These are phyloP conservation scores for Calonectria naviculata DNA, from an alignment of 2,329 filamentous ascomycete species.

Conservation along the genomic window DNA sequence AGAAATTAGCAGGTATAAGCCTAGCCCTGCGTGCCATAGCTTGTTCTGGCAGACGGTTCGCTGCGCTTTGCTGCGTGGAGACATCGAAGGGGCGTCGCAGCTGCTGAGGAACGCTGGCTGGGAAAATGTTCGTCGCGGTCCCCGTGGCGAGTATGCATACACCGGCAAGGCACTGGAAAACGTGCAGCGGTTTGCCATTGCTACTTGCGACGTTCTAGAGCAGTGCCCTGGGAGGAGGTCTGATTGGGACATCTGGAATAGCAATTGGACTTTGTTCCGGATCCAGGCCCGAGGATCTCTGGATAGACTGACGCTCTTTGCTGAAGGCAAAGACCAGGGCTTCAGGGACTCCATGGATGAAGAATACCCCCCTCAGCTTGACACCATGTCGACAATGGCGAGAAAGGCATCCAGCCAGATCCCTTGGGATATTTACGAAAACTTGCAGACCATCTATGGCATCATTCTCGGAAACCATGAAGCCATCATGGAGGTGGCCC, in stretches of 20 bases:
- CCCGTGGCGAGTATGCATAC: constrained; percentile 75
- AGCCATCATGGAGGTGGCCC: constrained; percentile 79
- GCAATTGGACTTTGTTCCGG: constrained; percentile 87
- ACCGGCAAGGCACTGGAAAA: constrained; percentile 81
- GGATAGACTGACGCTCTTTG: constrained; percentile 79
- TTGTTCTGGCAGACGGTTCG: constrained; percentile 91
- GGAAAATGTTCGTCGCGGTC: constrained; percentile 77
- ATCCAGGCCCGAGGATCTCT: constrained; percentile 77
- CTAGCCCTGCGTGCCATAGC: constrained; percentile 80
- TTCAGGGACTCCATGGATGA: constrained; percentile 43
- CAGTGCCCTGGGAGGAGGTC: constrained; percentile 76
- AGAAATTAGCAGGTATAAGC: constrained; percentile 71
- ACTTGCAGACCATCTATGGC: constrained; percentile 82
- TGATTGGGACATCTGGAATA: constrained; percentile 86
- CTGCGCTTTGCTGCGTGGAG: constrained; percentile 79
- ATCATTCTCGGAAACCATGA: constrained; percentile 81
- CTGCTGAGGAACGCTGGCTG: constrained; percentile 83
- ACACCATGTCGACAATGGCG: constrained; percentile 72
- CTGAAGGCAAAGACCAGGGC: constrained; percentile 75
- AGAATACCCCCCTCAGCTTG: constrained; percentile 53
- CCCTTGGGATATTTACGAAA: constrained; percentile 91
- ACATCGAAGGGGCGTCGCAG: constrained; percentile 72
- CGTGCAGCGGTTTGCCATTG: constrained; percentile 77
- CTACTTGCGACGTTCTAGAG: constrained; percentile 76
- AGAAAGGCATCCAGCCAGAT: constrained; percentile 86